Evolutionary conservation across 805 yeast species (phyloP), one percentile per base, ranked within the genome.

Genomic region (Spathaspora passalidarum): DNA sequence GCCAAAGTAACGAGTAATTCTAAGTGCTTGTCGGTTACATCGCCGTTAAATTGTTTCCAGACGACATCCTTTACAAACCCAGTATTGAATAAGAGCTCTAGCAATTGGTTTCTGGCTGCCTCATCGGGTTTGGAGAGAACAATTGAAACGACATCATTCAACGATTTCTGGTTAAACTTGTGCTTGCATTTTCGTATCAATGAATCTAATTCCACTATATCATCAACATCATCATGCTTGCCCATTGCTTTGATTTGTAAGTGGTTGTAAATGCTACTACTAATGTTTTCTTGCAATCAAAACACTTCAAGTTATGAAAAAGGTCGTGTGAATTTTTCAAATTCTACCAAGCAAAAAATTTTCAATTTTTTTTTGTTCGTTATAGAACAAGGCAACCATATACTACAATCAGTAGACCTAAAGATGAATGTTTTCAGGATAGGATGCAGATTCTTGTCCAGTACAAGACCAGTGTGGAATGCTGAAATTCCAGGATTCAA

Each of bases 1-100:
- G 63, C 25, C 22, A 61, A 40, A 4, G 50, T 35, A 1, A 49
- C 63, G 58, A 74, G 56, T 40, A 67, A 53, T 32, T 68, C 67
- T 4, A 76, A 57, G 51, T 76, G 80, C 21, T 62, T 66, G 38
- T 63, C 56, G 2, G 75, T 60, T 7, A 66, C 61, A 47, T 74
- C 76, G 9, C 58, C 59, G 41, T 68, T 66, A 47, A 73, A 72
- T 36, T 58, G 51, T 10, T 61, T 62, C 81, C 80, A 78, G 11
- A 72, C 57, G 19, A 66, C 63, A n/a, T 56, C 50, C 16, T 50
- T 41, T 29, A 68, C 58, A 48, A 56, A 66, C 17, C 48, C 53
- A 1, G 64, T 46, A 7, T 49, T 49, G 3, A 44, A 14, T 32
- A 60, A 45, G 5, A 51, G 44, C 19, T 47, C 48, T 6, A 42